Percentiles rank a stretch among this genome's conserved stretches.
These are phyloP conservation scores for Fusarium brevicatenulatum DNA, from an alignment of 2,329 filamentous ascomycete genomes.

Conservation along the genomic window DNA sequence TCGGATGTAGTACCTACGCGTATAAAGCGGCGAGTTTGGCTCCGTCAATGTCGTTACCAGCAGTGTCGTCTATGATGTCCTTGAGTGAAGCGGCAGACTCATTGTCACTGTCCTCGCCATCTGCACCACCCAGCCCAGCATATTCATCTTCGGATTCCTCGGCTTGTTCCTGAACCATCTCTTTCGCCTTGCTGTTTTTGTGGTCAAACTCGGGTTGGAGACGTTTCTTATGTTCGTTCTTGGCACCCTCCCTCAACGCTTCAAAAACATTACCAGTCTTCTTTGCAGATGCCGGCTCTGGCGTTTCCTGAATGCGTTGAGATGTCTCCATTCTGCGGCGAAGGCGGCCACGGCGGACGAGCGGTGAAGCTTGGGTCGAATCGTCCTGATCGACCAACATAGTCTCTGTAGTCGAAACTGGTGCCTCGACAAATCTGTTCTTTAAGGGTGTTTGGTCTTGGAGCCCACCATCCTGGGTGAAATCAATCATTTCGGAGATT, in stretches of 20 bases:
- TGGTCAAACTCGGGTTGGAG: conserved; percentile 74
- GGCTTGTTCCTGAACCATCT: conserved; percentile 91
- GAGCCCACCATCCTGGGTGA: conserved; percentile 85
- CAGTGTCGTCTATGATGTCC: conserved; percentile 91
- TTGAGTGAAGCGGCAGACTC: conserved; percentile 76
- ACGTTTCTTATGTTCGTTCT: conserved; percentile 63
- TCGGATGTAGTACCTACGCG: conserved; percentile 72
- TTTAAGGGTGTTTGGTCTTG: conserved; percentile 77
- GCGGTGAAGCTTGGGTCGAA: conserved; percentile 69
- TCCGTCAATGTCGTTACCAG: conserved; percentile 80
- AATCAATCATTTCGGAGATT: conserved; percentile 74
- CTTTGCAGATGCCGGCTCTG: conserved; percentile 28
- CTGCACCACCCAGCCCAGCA: conserved; percentile 88
- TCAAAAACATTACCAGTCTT: conserved; percentile 67
- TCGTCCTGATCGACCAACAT: conserved; percentile 59
- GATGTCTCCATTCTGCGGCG: conserved; percentile 53
- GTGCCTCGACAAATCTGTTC: conserved; percentile 71
- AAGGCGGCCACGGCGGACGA: conserved; percentile 68
- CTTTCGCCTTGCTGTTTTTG: conserved; percentile 86
- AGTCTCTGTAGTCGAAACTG: conserved; percentile 77
- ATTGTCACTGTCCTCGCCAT: conserved; percentile 86
- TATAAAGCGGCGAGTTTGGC: conserved; percentile 85
- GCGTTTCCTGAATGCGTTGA: conserved; percentile 32
- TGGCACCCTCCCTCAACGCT: conserved; percentile 74
- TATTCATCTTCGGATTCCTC: conserved; percentile 99